phyloP scores from a whole-genome alignment of 208 protist genomes.

The Tritrichomonas foetus region DNA sequence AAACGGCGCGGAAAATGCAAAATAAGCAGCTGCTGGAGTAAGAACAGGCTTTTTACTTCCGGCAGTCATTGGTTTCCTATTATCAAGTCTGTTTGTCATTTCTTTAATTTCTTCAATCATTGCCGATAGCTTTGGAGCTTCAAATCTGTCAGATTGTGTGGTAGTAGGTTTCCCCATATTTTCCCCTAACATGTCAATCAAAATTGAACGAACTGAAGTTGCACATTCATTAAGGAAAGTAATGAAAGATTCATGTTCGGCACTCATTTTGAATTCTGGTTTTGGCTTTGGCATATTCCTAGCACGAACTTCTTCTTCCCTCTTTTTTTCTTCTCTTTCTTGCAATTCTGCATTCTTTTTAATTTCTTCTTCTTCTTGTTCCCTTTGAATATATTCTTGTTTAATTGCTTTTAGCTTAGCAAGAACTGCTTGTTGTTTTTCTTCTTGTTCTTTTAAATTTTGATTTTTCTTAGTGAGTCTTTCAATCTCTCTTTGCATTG shows the following conservation, averaged over 20 bases:
- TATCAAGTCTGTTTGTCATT: not conserved
- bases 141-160: not conserved
- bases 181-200: not conserved
- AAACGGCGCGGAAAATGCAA: conserved; percentile 26
- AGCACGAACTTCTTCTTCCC: not conserved
- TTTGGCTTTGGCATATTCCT: not conserved
- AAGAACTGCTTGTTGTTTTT: not conserved
- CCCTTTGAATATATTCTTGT: not conserved
- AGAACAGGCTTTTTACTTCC: not conserved
- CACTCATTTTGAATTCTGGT: not conserved
- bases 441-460: not conserved
- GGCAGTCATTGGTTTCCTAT: not conserved
- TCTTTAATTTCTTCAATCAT: conserved; percentile 33
- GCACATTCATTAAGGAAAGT: conserved; percentile 33
- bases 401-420: conserved; percentile 19
- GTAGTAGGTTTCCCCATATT: not conserved
- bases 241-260: not conserved
- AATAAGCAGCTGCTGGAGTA: conserved; percentile 30
- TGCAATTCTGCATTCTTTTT: not conserved
- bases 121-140: conserved; percentile 12
- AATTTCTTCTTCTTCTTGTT: not conserved
- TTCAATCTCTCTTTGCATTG: not conserved
- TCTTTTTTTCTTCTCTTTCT: not conserved
- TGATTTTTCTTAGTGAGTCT: not conserved
- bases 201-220: not conserved